These are phyloP conservation scores for Mallotus japonicus DNA, from an alignment of 441 rosid species.

Conservation along the genomic window DNA sequence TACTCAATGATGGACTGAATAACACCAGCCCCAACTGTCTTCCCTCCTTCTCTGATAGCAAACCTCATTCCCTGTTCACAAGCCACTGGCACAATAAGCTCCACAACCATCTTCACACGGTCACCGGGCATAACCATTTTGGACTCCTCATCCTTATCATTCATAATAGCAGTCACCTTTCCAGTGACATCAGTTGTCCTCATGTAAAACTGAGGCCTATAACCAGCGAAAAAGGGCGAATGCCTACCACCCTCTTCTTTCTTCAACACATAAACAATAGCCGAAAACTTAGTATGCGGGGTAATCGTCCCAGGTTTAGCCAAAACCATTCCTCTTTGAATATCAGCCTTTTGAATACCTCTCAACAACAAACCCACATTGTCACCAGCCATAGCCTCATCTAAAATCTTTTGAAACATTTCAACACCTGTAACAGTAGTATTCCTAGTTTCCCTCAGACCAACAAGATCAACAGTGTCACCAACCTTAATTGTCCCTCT, in stretches of 20 bases:
- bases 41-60: constrained; percentile 98
- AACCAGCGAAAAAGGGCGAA: constrained; percentile 82
- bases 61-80: constrained; percentile 98
- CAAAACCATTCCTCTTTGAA: constrained; percentile 92
- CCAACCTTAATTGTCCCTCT: constrained; percentile 77
- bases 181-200: constrained; percentile 95
- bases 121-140: constrained; percentile 99
- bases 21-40: constrained; percentile 95
- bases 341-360: constrained; percentile 80
- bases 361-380: constrained; percentile 87
- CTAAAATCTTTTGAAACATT: constrained; percentile 89
- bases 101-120: constrained; percentile 89
- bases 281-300: constrained; percentile 66
- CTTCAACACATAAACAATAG: constrained; percentile 86
- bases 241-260: constrained; percentile 94
- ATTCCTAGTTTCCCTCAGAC: constrained; percentile 74
- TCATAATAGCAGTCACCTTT: constrained; percentile 70
- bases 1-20: constrained; percentile 81
- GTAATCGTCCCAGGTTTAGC: constrained; percentile 80
- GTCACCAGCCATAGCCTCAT: constrained; percentile 91
- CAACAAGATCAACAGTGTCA: constrained; percentile 78
- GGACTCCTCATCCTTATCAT: constrained; percentile 89
- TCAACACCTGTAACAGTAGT: constrained; percentile 81
- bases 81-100: constrained; percentile 92
- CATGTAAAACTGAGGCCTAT: constrained; percentile 93